Percentiles rank a stretch among this genome's conserved stretches.
Conservation (phyloP, 192 early-diverging fungal genomes). For the Gigaspora rosea region DNA sequence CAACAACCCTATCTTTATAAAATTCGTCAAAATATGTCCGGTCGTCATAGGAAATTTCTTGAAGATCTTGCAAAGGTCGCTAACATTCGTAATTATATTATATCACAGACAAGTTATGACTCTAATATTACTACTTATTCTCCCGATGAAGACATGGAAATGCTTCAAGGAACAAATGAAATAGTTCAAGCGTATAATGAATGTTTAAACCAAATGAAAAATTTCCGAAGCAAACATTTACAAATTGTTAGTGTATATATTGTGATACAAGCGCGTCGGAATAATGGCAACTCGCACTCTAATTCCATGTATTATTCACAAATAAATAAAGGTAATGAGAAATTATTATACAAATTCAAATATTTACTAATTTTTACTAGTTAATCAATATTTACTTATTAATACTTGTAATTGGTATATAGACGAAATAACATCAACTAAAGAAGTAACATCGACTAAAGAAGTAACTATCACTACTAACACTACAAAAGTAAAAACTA, state of each 20-base stretch:
- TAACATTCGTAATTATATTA: constrained; percentile 69
- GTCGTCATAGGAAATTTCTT: constrained; percentile 83
- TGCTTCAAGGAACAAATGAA: constrained; percentile 28
- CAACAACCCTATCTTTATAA: constrained; percentile 79
- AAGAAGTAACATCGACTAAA: neutral
- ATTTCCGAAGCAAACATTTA: constrained; percentile 89
- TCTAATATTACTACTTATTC: constrained; percentile 19
- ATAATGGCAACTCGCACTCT: constrained; percentile 43
- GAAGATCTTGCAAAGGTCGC: constrained; percentile 68
- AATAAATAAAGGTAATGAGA: no score
- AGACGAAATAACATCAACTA: neutral
- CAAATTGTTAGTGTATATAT: constrained; percentile 93
- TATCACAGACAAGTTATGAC: constrained; percentile 26
- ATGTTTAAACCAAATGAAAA: constrained; percentile 78
- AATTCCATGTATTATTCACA: no score
- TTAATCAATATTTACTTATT: no score
- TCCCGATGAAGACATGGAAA: constrained; percentile 26
- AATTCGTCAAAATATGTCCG: constrained; percentile 94
- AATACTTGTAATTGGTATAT: neutral
- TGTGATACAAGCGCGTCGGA: constrained; percentile 76
- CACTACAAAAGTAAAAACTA: constrained; percentile 59
- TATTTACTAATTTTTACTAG: no score
- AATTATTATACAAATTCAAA: no score
- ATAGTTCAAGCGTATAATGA: constrained; percentile 76
- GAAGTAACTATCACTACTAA: constrained; percentile 14